Evolutionary conservation across 495 filamentous ascomycete species (phyloP).

Genomic region (Ascodesmis nigricans): DNA sequence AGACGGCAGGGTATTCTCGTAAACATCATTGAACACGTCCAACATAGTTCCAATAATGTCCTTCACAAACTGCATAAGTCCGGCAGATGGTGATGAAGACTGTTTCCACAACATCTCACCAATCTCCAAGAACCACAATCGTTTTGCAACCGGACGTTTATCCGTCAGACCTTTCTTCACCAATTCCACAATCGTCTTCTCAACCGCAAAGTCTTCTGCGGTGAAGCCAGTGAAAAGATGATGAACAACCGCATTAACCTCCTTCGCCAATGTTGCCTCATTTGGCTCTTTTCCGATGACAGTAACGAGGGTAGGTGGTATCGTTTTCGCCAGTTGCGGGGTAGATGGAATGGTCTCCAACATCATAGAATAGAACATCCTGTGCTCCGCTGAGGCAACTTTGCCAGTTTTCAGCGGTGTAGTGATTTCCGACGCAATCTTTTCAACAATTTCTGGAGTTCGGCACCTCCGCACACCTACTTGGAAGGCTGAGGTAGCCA

Average conservation of each 20-base stretch:
- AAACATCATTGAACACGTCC: slow-evolving; percentile 53
- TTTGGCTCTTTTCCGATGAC: slow-evolving; percentile 62
- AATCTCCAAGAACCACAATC: slow-evolving; percentile 53
- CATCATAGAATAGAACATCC: slow-evolving; percentile 57
- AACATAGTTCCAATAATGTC: slow-evolving; percentile 41
- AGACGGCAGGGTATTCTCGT: slow-evolving; percentile 49
- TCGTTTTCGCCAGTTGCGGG: slow-evolving; percentile 34
- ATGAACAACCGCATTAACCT: slow-evolving; percentile 42
- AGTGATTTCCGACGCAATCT: slow-evolving; percentile 54
- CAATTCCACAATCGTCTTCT: slow-evolving; percentile 40
- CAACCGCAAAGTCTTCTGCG: slow-evolving; percentile 26
- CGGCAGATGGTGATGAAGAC: slow-evolving; percentile 25
- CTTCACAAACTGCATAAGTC: slow-evolving; percentile 33
- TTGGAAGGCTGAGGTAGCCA: slow-evolving; percentile 48
- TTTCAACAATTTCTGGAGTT: slow-evolving; percentile 33
- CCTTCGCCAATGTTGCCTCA: slow-evolving; percentile 55
- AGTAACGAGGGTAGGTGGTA: slow-evolving; percentile 41
- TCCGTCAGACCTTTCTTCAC: slow-evolving; percentile 66
- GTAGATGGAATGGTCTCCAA: slow-evolving; percentile 39
- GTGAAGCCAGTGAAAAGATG: slow-evolving; percentile 37
- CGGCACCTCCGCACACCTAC: slow-evolving; percentile 35
- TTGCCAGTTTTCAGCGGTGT: slow-evolving; percentile 60
- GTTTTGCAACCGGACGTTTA: slow-evolving; percentile 57
- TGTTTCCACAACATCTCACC: slow-evolving; percentile 49
- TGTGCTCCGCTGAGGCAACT: slow-evolving; percentile 57